Base-by-base conservation (phyloP, 768 basidiomycete species). In the Xanthoconium purpureum region DNA sequence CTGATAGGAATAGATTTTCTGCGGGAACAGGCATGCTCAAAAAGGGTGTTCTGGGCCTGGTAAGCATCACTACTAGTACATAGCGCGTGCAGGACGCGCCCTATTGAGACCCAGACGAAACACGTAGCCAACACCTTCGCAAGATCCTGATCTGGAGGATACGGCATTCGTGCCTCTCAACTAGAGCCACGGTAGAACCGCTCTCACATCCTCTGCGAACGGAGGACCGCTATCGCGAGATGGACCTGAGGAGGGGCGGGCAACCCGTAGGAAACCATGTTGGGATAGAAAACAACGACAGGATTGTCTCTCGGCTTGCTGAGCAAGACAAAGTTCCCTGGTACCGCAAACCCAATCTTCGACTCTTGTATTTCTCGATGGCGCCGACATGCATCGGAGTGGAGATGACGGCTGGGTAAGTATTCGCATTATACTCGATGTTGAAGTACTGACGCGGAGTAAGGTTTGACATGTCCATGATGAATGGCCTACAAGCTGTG, bases 401-500 rank as follows among this genome's bases (percentile, higher is more conserved):
- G 47, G 58, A 61, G 17, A 39, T 53, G 37, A 53, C 44, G 12
- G 38, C 8, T n/a, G 64, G 64, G 64, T 12, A 42, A 54, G 62
- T 42, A 6, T 14, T 63, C 38, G 62, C 17, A 3, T 3, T 24
- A 24, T 4, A 24, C 4, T 24, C 24, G 24, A 24, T 24, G 24
- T 24, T 4, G 24, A 2, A 20, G 1, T 4, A 52, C 24, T 24
- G 24, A 24, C 24, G 24, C 24, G 24, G 24, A 24, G 24, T 24
- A 54, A 64, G 63, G 0, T 63, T 62, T 14, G 63, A 64, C 7
- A 81, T 79, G 0, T 82, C 81, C 2, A 84, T 84, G 84, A 76
- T 85, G 66, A 85, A 84, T 58, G 84, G 81, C 40, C 64, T 85
- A 45, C 84, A 85, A 67, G 81, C 82, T 0, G 83, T 85, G 6